Base-by-base conservation (phyloP, 2,329 filamentous ascomycete genomes). In the Dothistroma septosporum region DNA sequence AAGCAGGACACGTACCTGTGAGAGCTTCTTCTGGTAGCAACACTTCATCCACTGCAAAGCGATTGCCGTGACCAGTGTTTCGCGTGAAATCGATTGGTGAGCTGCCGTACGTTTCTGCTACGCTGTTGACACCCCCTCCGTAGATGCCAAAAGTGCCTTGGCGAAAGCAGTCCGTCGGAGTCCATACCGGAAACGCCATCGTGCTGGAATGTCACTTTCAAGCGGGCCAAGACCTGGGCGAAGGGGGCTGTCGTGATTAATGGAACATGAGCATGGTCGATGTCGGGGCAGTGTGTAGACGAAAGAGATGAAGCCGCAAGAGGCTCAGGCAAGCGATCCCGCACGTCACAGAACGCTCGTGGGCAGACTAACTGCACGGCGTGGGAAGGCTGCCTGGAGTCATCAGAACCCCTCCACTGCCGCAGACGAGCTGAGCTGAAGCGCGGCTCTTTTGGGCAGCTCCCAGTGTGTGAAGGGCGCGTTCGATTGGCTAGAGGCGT, bases 311-410 rank as follows among this genome's bases (percentile, higher is more conserved):
- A 49, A 52, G 24, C 35, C n/a, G 8, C n/a, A 35, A 16, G 7
- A 35, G 24, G 50, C 31, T 53, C 50, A 53, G 8, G 50, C 31
- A 1, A 32, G 4, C 48, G 32, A 37, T 37, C 4, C 32, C 21
- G 21, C 21, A 12, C 48, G 10, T 21, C 48, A n/a, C 10, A 24
- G 28, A 21, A 11, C 24, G 11, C 28, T 28, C 35, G 24, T 28
- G 55, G 22, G 11, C 56, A 47, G 6, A 35, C 48, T 44, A 33
- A 19, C 24, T 19, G 37, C 32, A 14, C n/a, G 46, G 6, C 19
- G 46, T 55, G 58, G 61, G 22, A 55, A 53, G 47, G 53, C 58
- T 57, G 60, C 54, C 59, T 61, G 60, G 53, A 61, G 61, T 62
- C 60, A 59, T 53, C 53, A 49, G 54, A 44, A 33, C 58, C 55